Evolutionary conservation across 2,329 filamentous ascomycete species (phyloP), one percentile per base, ranked within the genome.

Genomic region (Paracamarosporium sp.): DNA sequence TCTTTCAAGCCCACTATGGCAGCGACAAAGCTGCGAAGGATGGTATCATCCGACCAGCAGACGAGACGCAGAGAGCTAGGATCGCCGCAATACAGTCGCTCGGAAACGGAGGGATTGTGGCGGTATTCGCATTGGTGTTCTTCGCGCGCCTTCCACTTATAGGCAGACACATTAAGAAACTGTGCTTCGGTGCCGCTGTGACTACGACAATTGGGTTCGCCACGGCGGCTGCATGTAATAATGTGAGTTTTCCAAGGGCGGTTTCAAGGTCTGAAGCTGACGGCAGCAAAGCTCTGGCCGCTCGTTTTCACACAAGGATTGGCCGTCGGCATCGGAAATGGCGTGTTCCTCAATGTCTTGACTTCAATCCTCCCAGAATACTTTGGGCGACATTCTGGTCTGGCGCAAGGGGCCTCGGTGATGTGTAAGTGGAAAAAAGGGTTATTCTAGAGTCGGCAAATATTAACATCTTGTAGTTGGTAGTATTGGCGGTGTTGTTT

Each of bases 331-430:
- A 45, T 80, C 17, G 80, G 80, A n/a, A 76, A 75, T 63, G 81
- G 78, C 11, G 67, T 82, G 35, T 56, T 81, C 22, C 79, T 80
- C 53, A 81, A 79, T 51, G 76, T 79, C 8, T 72, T 83, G 27
- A 65, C 82, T 3, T 77, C 75, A 13, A 78, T 80, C 3, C 79
- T 81, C 9, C 81, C 82, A 0, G 81, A 83, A 63, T 84, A 82
- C 61, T 84, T 83, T 59, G 77, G 73, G 31, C 74, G 71, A n/a
- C 79, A 81, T 57, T 76, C 80, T 6, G 81, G 80, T 5, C 51
- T 66, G 20, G 66, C 66, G 4, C 65, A 68, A 53, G 68, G 68
- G 4, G 36, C 56, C n/a, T 57, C 57, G 33, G 53, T 48, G 40
- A 56, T 56, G 46, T 59, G 65, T 63, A 56, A 51, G 61, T 53